phyloP scores from a whole-genome alignment of 2,329 filamentous ascomycete species.

The Phialophora expanda region DNA sequence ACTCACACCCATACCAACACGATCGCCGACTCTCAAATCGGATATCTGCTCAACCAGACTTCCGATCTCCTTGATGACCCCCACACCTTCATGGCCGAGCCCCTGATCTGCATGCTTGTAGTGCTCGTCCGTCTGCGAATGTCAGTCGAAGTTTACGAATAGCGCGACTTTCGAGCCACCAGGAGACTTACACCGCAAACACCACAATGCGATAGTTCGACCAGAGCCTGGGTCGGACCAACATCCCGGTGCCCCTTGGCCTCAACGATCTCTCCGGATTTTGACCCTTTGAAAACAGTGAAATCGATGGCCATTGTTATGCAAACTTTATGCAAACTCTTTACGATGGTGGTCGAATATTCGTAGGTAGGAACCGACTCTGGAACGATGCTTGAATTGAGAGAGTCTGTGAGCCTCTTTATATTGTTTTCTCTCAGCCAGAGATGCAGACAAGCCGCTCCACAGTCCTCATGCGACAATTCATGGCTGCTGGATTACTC shows the following conservation, averaged over 20 bases:
- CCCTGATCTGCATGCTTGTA: constrained; percentile 31
- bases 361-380: not conserved
- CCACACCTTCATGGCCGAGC: constrained; percentile 41
- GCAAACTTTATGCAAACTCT: constrained; percentile 1
- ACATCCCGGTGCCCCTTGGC: constrained; percentile 27
- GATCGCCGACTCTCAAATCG: constrained; percentile 35
- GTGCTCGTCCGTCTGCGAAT: constrained; percentile 33
- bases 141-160: not conserved
- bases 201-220: constrained; percentile 33
- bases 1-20: constrained; percentile 36
- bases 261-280: constrained; percentile 31
- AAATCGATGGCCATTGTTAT: constrained; percentile 31
- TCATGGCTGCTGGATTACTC: not conserved
- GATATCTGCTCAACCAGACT: constrained; percentile 29
- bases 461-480: not conserved
- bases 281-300: constrained; percentile 37
- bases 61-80: constrained; percentile 38
- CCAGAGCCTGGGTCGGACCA: constrained; percentile 32
- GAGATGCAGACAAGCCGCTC: not conserved
- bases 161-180: not conserved
- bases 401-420: not conserved
- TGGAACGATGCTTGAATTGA: not conserved
- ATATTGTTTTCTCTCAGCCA: constrained; percentile 2
- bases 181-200: constrained; percentile 29
- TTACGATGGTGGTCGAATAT: not conserved